Evolutionary conservation across 2,329 filamentous ascomycete genomes (phyloP).

Genomic region (Claviceps sp.): DNA sequence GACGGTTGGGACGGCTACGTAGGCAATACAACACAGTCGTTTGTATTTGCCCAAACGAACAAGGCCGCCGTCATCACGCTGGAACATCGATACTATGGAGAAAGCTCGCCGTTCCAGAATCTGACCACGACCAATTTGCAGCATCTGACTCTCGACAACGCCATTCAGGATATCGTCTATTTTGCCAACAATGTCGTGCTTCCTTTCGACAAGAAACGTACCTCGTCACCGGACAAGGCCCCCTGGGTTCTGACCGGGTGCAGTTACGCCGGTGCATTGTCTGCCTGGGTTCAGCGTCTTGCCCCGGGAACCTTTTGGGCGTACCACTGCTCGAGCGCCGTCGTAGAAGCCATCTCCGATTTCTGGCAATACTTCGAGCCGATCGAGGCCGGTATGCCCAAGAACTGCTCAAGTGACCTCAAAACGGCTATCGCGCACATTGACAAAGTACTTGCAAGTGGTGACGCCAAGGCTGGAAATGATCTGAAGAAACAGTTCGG

Average conservation of each 20-base stretch:
- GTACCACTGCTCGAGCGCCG: conserved; percentile 62
- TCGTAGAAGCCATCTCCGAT: conserved; percentile 60
- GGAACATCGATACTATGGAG: conserved; percentile 74
- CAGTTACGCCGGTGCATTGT: conserved; percentile 64
- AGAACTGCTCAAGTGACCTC: conserved; percentile 48
- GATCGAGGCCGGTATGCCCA: conserved; percentile 29
- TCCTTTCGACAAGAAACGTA: conserved; percentile 48
- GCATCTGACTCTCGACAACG: conserved; percentile 66
- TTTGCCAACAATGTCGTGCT: conserved; percentile 62
- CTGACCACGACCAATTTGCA: conserved; percentile 53
- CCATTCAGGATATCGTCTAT: conserved; percentile 61
- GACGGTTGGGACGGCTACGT: conserved; percentile 43
- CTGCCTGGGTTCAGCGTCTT: conserved; percentile 55
- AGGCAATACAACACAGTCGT: conserved; percentile 57
- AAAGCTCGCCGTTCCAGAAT: conserved; percentile 51
- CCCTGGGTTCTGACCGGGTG: conserved; percentile 68
- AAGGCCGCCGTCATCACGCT: conserved; percentile 61
- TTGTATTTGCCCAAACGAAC: conserved; percentile 50
- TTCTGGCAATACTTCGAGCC: conserved; percentile 47
- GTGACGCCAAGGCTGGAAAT: conserved; percentile 15
- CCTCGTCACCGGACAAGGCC: conserved; percentile 50
- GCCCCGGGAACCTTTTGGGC: conserved; percentile 68
- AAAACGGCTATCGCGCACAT: conserved; percentile 36
- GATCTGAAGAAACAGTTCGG: conserved; percentile 33
- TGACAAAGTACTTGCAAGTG: conserved; percentile 32